Percentiles rank a stretch among this genome's conserved stretches.
Conservation (phyloP, 148 eudicot genomes). For the Silene conica region DNA sequence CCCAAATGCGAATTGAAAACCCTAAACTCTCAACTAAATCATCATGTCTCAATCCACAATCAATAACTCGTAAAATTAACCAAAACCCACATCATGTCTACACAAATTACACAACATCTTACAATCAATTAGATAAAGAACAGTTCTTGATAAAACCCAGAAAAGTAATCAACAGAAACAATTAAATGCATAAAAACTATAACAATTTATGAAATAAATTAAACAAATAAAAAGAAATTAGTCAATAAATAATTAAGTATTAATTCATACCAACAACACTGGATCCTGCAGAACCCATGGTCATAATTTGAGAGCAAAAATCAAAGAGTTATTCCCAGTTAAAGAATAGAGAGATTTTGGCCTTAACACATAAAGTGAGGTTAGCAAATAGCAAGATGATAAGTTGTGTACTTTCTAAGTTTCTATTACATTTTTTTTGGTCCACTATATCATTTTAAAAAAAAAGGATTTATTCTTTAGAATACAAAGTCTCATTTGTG, state of each 20-base stretch:
- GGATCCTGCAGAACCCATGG: slow-evolving; percentile 28
- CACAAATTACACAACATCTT: not conserved
- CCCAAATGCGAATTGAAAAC: slow-evolving; percentile 5
- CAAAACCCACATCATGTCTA: slow-evolving; percentile 11
- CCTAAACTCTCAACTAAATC: not conserved
- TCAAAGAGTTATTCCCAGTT: not conserved
- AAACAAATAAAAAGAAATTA: not conserved
- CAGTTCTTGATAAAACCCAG: slow-evolving; percentile 10
- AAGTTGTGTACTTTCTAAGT: not conserved
- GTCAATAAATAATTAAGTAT: not conserved
- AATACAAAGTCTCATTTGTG: too few relatives aligned
- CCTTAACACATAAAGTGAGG: not conserved
- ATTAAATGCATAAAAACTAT: not conserved
- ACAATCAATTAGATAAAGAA: slow-evolving; percentile 6
- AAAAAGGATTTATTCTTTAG: not conserved
- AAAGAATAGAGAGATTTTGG: not conserved
- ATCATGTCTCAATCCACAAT: not conserved
- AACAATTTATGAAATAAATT: not conserved
- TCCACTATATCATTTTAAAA: not conserved
- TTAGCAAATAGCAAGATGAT: not conserved
- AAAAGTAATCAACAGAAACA: not conserved
- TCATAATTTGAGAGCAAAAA: slow-evolving; percentile 13
- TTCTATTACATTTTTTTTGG: not conserved
- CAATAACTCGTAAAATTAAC: not conserved
- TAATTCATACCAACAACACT: slow-evolving; percentile 21